Conservation (phyloP, 139 green algal species). For the Chlamydomonas sp. region DNA sequence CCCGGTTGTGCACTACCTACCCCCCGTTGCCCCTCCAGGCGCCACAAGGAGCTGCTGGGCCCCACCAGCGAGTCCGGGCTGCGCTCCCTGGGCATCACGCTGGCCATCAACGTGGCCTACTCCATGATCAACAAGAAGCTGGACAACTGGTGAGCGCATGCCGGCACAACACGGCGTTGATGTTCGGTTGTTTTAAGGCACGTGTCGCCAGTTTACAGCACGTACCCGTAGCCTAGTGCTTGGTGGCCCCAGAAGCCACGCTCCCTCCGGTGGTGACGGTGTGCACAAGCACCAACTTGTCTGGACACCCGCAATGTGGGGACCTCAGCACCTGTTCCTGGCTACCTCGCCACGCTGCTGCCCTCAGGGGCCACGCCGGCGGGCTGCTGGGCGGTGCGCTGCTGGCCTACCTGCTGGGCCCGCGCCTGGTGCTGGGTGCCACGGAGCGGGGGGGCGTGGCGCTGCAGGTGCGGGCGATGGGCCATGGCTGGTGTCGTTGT, state of each 20-base stretch:
- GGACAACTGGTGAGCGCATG: constrained; percentile 63
- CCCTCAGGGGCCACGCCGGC: constrained; percentile 67
- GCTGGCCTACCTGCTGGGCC: constrained; percentile 59
- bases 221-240: background rate
- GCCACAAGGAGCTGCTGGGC: constrained; percentile 42
- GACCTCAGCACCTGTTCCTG: background rate
- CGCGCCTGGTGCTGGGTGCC: constrained; percentile 31
- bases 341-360: no score
- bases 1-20: background rate
- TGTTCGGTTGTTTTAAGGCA: background rate
- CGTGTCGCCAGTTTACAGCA: background rate
- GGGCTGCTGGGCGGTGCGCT: constrained; percentile 65
- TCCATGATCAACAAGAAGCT: constrained; percentile 50
- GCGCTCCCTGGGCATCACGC: constrained; percentile 50
- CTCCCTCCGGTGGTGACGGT: background rate
- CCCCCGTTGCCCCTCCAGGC: background rate
- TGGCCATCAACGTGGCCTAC: constrained; percentile 63
- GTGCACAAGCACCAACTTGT: background rate
- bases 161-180: background rate
- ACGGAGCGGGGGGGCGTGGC: background rate
- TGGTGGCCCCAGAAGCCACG: background rate
- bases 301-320: background rate
- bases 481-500: background rate
- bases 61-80: constrained; percentile 50
- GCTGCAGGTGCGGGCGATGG: background rate